Conservation (phyloP, 768 basidiomycete genomes). For the Mycena alexandri region DNA sequence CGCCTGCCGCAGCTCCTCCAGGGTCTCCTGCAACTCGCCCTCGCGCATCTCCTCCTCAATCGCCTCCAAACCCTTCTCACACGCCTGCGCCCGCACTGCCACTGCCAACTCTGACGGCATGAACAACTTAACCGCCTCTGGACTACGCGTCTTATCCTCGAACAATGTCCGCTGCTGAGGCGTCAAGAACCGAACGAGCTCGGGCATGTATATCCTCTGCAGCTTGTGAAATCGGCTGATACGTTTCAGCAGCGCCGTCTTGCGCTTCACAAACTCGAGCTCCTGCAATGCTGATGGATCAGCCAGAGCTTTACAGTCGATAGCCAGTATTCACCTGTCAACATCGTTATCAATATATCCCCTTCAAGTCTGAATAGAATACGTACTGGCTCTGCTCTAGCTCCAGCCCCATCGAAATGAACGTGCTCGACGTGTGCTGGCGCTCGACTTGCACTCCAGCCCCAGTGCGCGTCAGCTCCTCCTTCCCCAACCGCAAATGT, state of each 20-base stretch:
- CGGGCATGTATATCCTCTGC: conserved; percentile 11
- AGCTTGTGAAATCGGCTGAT: conserved; percentile 1
- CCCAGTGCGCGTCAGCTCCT: background rate
- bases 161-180: background rate
- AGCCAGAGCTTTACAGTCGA: background rate
- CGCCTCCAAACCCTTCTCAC: background rate
- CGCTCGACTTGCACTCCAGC: no score
- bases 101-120: conserved; percentile 5
- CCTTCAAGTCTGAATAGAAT: background rate
- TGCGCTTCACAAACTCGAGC: no score
- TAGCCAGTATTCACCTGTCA: background rate
- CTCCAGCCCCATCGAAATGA: conserved; percentile 7
- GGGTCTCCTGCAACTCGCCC: no score
- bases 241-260: background rate
- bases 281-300: background rate
- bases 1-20: conserved; percentile 2
- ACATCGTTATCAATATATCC: background rate
- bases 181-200: background rate
- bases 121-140: background rate
- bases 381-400: conserved; percentile 7
- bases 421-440: conserved; percentile 1
- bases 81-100: background rate
- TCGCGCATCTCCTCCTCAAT: no score
- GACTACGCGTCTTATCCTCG: background rate
- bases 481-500: background rate